Percentiles rank a stretch among this genome's conserved stretches.
phyloP scores from a whole-genome alignment of 768 basidiomycete genomes.

The Suillus discolor region DNA sequence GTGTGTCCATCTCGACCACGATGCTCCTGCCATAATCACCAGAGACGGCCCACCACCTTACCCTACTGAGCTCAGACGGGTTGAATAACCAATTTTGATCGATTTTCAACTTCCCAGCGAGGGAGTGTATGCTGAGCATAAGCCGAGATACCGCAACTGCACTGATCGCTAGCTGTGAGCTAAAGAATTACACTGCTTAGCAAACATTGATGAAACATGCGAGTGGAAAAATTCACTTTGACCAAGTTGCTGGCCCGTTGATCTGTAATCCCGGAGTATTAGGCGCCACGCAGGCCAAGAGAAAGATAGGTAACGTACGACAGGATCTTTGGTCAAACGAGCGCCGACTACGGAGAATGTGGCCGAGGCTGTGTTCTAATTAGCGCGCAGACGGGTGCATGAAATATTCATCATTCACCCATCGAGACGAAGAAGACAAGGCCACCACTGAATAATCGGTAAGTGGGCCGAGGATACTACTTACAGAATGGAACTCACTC shows the following conservation, averaged over 20 bases:
- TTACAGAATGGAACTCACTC: slow-evolving; percentile 9
- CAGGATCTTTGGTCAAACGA: slow-evolving; percentile 2
- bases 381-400: background rate
- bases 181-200: slow-evolving; percentile 4
- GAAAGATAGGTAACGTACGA: background rate
- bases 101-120: slow-evolving; percentile 14
- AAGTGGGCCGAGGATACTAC: background rate
- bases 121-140: slow-evolving; percentile 17
- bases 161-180: slow-evolving; percentile 11
- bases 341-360: slow-evolving; percentile 11
- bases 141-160: slow-evolving; percentile 16
- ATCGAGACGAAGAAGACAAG: slow-evolving; percentile 15
- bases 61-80: slow-evolving; percentile 17
- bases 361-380: slow-evolving; percentile 3
- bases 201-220: background rate
- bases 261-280: background rate
- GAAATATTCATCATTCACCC: slow-evolving; percentile 4
- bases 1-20: slow-evolving; percentile 15
- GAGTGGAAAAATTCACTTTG: slow-evolving; percentile 5
- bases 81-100: slow-evolving; percentile 16
- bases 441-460: slow-evolving; percentile 2
- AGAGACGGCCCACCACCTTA: slow-evolving; percentile 7
- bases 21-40: slow-evolving; percentile 8
- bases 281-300: background rate
- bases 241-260: slow-evolving; percentile 10